These are phyloP conservation scores for Maudiozyma serrabonitensis DNA, from an alignment of 805 yeast genomes.

Conservation along the genomic window DNA sequence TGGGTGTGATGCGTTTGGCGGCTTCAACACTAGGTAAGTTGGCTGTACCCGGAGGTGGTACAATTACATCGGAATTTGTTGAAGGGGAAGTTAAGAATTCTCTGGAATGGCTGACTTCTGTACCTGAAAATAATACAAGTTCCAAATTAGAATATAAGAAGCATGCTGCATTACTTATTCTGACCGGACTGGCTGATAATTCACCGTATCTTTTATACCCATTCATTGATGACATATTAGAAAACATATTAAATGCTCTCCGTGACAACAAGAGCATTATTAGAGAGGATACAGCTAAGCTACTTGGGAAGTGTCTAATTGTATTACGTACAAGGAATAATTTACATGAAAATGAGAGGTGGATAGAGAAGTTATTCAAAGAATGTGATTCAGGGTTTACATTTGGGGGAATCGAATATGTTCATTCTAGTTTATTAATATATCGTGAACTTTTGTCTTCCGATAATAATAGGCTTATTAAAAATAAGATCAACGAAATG, in stretches of 20 bases:
- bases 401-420: constrained; percentile 47
- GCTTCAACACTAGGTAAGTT: constrained; percentile 80
- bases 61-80: constrained; percentile 83
- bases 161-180: constrained; percentile 82
- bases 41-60: constrained; percentile 85
- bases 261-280: constrained; percentile 68
- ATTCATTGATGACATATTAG: constrained; percentile 68
- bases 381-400: constrained; percentile 57
- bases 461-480: constrained; percentile 58
- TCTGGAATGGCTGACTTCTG: constrained; percentile 79
- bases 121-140: constrained; percentile 29
- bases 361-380: constrained; percentile 64
- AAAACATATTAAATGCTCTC: constrained; percentile 79
- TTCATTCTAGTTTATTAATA: constrained; percentile 82
- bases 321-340: constrained; percentile 74
- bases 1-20: constrained; percentile 78
- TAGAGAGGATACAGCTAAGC: constrained; percentile 74
- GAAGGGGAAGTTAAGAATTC: constrained; percentile 86
- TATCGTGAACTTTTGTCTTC: constrained; percentile 66
- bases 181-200: constrained; percentile 74
- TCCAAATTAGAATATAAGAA: constrained; percentile 78
- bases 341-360: constrained; percentile 48
- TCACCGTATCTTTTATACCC: constrained; percentile 77
- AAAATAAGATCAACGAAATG: constrained; percentile 62
- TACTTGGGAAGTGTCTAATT: constrained; percentile 66